phyloP scores from a whole-genome alignment of 2,329 filamentous ascomycete species.

The Phyllosticta ampelicida region DNA sequence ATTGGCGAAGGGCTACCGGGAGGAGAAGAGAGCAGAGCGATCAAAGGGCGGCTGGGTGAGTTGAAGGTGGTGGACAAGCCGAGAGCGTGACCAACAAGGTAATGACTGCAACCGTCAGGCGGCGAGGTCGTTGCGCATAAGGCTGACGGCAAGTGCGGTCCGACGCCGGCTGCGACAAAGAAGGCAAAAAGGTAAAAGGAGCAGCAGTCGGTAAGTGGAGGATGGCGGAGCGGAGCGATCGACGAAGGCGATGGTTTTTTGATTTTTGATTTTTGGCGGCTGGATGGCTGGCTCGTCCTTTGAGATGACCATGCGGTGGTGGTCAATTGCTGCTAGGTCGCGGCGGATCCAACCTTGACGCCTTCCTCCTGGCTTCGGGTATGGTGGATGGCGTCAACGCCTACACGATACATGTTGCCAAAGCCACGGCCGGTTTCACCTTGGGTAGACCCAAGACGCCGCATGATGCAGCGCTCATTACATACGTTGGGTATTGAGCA shows the following conservation, averaged over 20 bases:
- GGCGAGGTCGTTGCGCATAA: slow-evolving; percentile 10
- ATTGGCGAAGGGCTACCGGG: background rate
- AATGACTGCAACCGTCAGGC: slow-evolving; percentile 11
- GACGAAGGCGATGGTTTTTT: background rate
- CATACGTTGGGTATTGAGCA: too few relatives aligned
- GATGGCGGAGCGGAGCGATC: background rate
- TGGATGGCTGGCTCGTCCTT: background rate
- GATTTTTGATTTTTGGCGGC: too few relatives aligned
- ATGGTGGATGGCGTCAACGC: background rate
- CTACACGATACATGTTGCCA: background rate
- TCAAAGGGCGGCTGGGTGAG: background rate
- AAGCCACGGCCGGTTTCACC: background rate
- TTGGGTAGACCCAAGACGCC: background rate
- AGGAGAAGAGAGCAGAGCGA: background rate
- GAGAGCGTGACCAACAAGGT: slow-evolving; percentile 10
- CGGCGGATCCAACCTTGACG: background rate
- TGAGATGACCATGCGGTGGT: background rate
- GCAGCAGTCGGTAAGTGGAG: background rate
- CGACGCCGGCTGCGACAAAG: slow-evolving; percentile 7
- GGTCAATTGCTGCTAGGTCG: background rate
- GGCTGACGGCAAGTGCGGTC: slow-evolving; percentile 11
- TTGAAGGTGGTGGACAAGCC: background rate
- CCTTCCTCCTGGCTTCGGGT: background rate
- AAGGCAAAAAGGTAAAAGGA: background rate
- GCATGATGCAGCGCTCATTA: background rate